Evolutionary conservation across 2,329 filamentous ascomycete species (phyloP), one percentile per base, ranked within the genome.

Genomic region (Aureobasidium sp.): DNA sequence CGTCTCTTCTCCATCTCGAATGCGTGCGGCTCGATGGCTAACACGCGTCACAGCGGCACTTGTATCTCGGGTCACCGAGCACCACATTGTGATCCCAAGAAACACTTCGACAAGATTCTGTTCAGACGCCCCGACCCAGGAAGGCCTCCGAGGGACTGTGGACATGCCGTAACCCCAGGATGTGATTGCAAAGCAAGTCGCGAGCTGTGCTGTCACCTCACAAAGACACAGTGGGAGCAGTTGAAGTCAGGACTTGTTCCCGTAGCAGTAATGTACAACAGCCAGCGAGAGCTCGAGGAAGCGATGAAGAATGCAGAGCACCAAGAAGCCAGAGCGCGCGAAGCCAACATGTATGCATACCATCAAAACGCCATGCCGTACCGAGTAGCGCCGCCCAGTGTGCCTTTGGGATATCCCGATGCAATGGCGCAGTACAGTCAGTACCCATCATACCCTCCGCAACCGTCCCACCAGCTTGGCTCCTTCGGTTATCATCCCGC

Each of bases 61-160:
- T 63, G 64, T 34, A 64, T 63, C 21, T 25, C 58, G 14, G 64
- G 64, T 27, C 64, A 65, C 51, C 49, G 64, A 34, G 64, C 64
- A 41, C 62, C 64, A 4, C 42, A 64, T 6, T 65, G 64, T 49
- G 41, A 62, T 39, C 64, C 64, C 25, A 36, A 34, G 21, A 65
- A 62, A 44, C 64, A 65, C 48, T 45, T 41, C 21, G 42, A 39
- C 45, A 65, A 61, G 34, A 54, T 65, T 34, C 50, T 65, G 27
- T 62, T 58, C 44, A 34, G 64, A 21, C 54, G 64, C 5, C 62
- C 62, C 1, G 57, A 59, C 10, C 62, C 64, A 4, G 64, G 64
- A 47, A 39, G 64, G 10, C 64, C 64, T 13, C 49, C 64, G 1
- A 36, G 51, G 41, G 47, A 62, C 36, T 65, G 64, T 61, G 64